Evolutionary conservation across 441 rosid genomes (phyloP).

Genomic region (Lepidium campestre): DNA sequence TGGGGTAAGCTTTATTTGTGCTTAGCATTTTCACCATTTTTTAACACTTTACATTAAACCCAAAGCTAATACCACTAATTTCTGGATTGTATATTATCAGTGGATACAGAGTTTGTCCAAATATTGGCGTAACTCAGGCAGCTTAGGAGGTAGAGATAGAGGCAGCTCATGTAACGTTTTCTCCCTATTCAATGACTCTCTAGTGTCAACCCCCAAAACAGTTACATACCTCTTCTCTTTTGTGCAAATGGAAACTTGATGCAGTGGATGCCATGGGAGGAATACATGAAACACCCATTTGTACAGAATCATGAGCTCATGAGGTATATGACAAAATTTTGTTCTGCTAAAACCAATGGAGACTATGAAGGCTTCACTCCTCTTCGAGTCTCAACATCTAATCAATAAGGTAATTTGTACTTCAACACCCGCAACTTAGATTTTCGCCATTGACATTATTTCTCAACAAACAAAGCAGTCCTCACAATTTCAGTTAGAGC

Average conservation of each 20-base stretch:
- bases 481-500: background rate
- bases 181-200: background rate
- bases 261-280: conserved; percentile 87
- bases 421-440: conserved; percentile 31
- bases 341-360: conserved; percentile 47
- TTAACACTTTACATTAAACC: background rate
- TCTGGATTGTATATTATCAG: conserved; percentile 19
- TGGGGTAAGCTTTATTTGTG: conserved; percentile 43
- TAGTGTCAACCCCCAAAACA: background rate
- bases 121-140: conserved; percentile 77
- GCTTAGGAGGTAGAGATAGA: conserved; percentile 78
- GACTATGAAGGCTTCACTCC: conserved; percentile 58
- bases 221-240: conserved; percentile 1
- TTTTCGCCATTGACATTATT: conserved; percentile 4
- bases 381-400: conserved; percentile 29
- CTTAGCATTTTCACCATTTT: background rate
- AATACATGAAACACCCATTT: conserved; percentile 49
- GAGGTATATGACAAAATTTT: conserved; percentile 38
- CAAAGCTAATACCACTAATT: conserved; percentile 2
- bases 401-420: conserved; percentile 36
- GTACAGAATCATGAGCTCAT: conserved; percentile 42
- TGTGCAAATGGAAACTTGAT: conserved; percentile 11
- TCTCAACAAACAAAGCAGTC: background rate
- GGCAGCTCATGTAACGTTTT: conserved; percentile 57
- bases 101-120: conserved; percentile 61